Conservation (phyloP, 345 rosid species). For the Eucalyptus paniculata region DNA sequence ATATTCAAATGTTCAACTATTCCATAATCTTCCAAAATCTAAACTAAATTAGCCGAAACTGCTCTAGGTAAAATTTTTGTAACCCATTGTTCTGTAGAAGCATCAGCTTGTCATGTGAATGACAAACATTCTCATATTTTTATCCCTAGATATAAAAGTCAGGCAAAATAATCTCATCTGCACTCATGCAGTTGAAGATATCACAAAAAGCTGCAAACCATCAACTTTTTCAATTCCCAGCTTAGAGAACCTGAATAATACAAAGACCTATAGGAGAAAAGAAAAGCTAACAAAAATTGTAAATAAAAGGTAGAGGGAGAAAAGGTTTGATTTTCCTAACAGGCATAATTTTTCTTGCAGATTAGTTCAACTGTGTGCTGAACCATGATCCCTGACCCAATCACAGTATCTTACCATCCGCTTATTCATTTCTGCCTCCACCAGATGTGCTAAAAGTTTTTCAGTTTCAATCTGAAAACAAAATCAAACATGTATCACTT, state of each 20-base stretch:
- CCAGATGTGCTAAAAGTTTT: constrained; percentile 94
- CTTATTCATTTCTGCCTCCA: constrained; percentile 89
- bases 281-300: background rate
- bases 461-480: constrained; percentile 83
- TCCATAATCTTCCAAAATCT: background rate
- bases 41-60: background rate
- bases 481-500: constrained; percentile 1
- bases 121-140: background rate
- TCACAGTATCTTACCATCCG: constrained; percentile 40
- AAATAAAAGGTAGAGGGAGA: background rate
- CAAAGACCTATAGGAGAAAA: background rate
- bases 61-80: background rate
- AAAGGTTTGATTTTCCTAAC: background rate
- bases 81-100: background rate
- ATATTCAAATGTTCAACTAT: background rate
- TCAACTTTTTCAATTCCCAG: background rate
- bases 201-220: background rate
- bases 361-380: background rate
- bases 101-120: background rate
- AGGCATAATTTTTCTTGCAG: background rate
- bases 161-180: background rate
- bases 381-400: background rate
- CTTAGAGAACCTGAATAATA: background rate
- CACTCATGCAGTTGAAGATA: background rate
- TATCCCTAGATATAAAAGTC: background rate